Base-by-base conservation (phyloP, 108 stramenopile species). In the Mayamaea pseudoterrestris region DNA sequence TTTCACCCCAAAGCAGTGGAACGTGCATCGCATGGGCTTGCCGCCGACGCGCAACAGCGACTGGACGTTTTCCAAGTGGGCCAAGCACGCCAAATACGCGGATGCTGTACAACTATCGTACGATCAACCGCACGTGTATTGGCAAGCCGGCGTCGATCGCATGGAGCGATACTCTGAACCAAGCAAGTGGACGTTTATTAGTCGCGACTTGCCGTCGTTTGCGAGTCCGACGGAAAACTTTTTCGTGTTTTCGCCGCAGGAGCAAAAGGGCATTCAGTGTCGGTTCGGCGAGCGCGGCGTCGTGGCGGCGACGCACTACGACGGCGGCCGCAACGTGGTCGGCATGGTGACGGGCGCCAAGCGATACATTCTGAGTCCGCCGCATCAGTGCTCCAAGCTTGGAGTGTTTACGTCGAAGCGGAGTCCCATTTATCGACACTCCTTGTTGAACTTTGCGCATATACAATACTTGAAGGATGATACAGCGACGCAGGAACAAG, bases 231-330 rank as follows among this genome's bases (percentile, higher is more conserved):
- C 0, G 7, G 60, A 70, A n/a, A 83, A 69, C 8, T 83, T 89
- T 40, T 80, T 89, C 50, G 35, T 66, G 8, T 80, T 78, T 36
- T 40, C 73, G 36, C 76, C 78, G 4, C 39, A 63, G 31, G 54
- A 51, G 30, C 77, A 83, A 64, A 88, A 85, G 69, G 90, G 90
- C 17, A 83, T 86, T 31, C 90, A 93, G 53, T 93, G 86, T 41
- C 69, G 86, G 7, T 80, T 92, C 61, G 85, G 80, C 35, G 71
- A 82, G 42, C 71, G 85, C 16, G 93, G 93, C 27, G 83, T 92
- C 31, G 90, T 90, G 43, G 93, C 95, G 9, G 95, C 92, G 34
- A 78, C 81, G n/a, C 95, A 97, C 55, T 94, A 85, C 66, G 95
- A 97, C 58, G 70, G 61, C 12, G 93, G 93, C 0, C 60, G 78